Base-by-base conservation (phyloP, 2,329 filamentous ascomycete genomes). In the Orbilia quercus region DNA sequence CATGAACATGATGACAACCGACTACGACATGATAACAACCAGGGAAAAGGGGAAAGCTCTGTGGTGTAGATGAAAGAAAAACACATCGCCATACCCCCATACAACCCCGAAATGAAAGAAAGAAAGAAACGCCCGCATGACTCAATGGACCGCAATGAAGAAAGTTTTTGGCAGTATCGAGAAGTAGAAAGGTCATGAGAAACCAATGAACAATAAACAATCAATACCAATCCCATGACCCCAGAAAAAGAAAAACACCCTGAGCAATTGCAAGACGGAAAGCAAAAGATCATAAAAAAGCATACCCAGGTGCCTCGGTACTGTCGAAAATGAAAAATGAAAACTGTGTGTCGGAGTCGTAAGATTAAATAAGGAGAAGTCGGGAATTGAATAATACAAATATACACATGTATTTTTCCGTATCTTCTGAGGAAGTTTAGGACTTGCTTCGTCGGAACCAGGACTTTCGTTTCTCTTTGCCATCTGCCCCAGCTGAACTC, bases 401-500 rank as follows among this genome's bases (percentile, higher is more conserved):
- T 18, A 60, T 60, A 48, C 9, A 55, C n/a, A n/a, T n/a, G n/a
- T 40, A 47, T 22, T 20, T 40, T 36, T 44, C 11, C 12, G 6
- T 22, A 42, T n/a, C 11, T 23, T 31, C 28, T 18, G 9, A 31
- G 31, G n/a, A 11, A 14, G 42, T 40, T 57, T 66, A 73, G 20
- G 69, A 60, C 53, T 73, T 73, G 58, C 69, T 73, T 45, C 69
- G 48, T 50, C 69, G 38, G 44, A 73, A 73, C 69, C 69, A 73
- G 25, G 69, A 73, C 18, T 42, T 73, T 50, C 69, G 38, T 47
- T 73, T 73, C 42, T 73, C 69, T 50, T 65, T 66, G 6, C 53
- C 54, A 40, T 65, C 60, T 5, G 60, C 60, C 4, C 45, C 60
- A n/a, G 69, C 69, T 20, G 67, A 72, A 47, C 67, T 72, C 16